Base-by-base conservation (phyloP, 2,329 filamentous ascomycete genomes). In the Periconia digitata region DNA sequence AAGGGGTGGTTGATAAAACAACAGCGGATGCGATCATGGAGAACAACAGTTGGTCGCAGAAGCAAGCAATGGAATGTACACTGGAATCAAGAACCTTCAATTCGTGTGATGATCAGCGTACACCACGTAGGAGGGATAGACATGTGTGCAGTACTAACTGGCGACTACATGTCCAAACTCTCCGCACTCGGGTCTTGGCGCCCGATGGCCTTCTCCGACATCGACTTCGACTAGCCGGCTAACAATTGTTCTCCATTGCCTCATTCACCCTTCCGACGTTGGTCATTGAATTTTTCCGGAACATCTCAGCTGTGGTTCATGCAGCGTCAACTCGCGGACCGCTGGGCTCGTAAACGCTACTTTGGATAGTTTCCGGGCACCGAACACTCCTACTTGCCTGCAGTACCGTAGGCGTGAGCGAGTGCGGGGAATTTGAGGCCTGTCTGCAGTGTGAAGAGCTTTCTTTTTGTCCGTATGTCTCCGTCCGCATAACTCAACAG, bases 241-340 rank as follows among this genome's bases (percentile, higher is more conserved):
- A 62, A 47, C 59, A 54, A 50, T 53, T 46, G 49, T 41, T 53
- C 43, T 56, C 35, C 42, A 37, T 18, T 53, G 40, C 51, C 42
- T 46, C 43, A 34, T 44, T 44, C 40, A 40, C 32, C 47, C 49
- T 40, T n/a, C n/a, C n/a, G 32, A 39, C 40, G 37, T 29, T 16
- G 41, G 43, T 38, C 23, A 34, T 37, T 6, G n/a, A 37, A 17
- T 37, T 37, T 20, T 37, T 20, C 18, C 6, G 16, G 35, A 40
- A 13, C 18, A 37, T 34, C 40, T 42, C 41, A 46, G 16, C 50
- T 44, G 64, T 63, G 56, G 68, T 79, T 73, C 69, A 82, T 82
- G 79, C 78, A 68, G 73, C 77, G 79, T 58, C 63, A 79, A 63
- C 74, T 77, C 55, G 79, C 74, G 60, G 80, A 76, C 66, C 72